phyloP scores from a whole-genome alignment of 2,329 filamentous ascomycete species.

The Fusarium nurragi region DNA sequence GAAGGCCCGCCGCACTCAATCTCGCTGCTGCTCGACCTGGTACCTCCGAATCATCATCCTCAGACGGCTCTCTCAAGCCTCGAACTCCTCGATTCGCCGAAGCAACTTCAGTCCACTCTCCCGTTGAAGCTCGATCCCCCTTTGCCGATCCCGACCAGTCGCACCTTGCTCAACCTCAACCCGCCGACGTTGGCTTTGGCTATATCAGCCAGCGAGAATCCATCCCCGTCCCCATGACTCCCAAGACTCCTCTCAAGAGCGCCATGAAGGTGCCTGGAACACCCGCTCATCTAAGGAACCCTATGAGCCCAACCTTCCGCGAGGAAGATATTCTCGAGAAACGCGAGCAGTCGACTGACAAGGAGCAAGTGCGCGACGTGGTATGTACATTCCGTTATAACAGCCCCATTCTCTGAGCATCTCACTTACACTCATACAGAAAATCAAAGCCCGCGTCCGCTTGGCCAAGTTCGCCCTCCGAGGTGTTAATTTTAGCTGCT shows the following conservation, averaged over 20 bases:
- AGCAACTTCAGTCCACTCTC: slow-evolving; percentile 81
- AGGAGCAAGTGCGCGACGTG: slow-evolving; percentile 86
- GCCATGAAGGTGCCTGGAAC: slow-evolving; percentile 89
- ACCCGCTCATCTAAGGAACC: slow-evolving; percentile 77
- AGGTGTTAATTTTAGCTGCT: slow-evolving; percentile 96
- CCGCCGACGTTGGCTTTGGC: slow-evolving; percentile 90
- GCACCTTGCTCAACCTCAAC: slow-evolving; percentile 70
- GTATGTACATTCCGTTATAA: slow-evolving; percentile 64
- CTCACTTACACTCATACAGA: slow-evolving; percentile 63
- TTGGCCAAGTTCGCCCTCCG: slow-evolving; percentile 96
- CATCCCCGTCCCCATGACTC: slow-evolving; percentile 71
- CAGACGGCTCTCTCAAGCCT: slow-evolving; percentile 70
- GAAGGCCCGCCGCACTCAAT: slow-evolving; percentile 65
- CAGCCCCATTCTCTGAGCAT: not conserved
- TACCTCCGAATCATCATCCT: slow-evolving; percentile 62
- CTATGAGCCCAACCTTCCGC: slow-evolving; percentile 88
- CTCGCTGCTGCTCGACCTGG: slow-evolving; percentile 60
- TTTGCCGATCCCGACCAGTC: slow-evolving; percentile 69
- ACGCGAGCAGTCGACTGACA: slow-evolving; percentile 81
- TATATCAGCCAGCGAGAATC: slow-evolving; percentile 76
- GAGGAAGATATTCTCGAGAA: slow-evolving; percentile 91
- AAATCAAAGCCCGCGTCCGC: slow-evolving; percentile 89
- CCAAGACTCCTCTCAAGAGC: slow-evolving; percentile 85
- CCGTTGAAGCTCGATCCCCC: slow-evolving; percentile 69
- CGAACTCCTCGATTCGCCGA: slow-evolving; percentile 83